These are phyloP conservation scores for Puccinia horiana DNA, from an alignment of 1,284 basidiomycete species.

Conservation along the genomic window DNA sequence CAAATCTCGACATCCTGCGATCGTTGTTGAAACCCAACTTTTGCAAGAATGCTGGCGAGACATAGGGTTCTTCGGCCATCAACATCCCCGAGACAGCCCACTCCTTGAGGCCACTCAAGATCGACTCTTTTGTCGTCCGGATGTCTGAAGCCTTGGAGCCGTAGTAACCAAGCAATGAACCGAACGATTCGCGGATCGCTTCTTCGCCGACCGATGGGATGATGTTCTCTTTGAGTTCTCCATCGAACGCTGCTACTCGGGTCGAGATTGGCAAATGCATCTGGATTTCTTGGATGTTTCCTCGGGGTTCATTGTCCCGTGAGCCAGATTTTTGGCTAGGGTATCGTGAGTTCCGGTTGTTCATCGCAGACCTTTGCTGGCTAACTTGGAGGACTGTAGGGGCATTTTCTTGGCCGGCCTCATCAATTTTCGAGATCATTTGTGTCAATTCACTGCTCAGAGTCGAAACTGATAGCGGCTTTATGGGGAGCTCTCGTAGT, in stretches of 20 bases:
- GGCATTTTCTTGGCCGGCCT: conserved; percentile 58
- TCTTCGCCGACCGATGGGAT: conserved; percentile 64
- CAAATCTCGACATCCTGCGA: neutral
- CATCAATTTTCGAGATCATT: conserved; percentile 65
- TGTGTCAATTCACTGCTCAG: conserved; percentile 64
- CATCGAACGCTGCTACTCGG: conserved; percentile 58
- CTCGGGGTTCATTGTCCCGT: neutral
- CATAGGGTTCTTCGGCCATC: conserved; percentile 63
- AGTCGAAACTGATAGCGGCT: conserved; percentile 65
- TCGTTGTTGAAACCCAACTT: conserved; percentile 58
- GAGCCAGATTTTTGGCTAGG: neutral
- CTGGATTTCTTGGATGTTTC: neutral
- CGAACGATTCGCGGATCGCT: conserved; percentile 69
- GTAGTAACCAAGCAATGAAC: conserved; percentile 77
- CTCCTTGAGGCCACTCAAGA: conserved; percentile 68
- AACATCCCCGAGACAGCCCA: conserved; percentile 69
- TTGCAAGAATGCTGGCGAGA: conserved; percentile 63
- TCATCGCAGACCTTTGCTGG: conserved; percentile 31
- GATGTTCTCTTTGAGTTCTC: conserved; percentile 58
- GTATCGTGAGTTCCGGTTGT: conserved; percentile 19
- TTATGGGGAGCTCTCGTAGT: conserved; percentile 72
- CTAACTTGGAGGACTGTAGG: conserved; percentile 45
- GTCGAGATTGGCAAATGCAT: conserved; percentile 52
- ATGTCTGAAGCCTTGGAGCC: conserved; percentile 65
- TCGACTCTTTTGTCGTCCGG: conserved; percentile 61